Evolutionary conservation across 2,329 filamentous ascomycete species (phyloP), one percentile per base, ranked within the genome.

Genomic region (Rhynchosporium secalis): DNA sequence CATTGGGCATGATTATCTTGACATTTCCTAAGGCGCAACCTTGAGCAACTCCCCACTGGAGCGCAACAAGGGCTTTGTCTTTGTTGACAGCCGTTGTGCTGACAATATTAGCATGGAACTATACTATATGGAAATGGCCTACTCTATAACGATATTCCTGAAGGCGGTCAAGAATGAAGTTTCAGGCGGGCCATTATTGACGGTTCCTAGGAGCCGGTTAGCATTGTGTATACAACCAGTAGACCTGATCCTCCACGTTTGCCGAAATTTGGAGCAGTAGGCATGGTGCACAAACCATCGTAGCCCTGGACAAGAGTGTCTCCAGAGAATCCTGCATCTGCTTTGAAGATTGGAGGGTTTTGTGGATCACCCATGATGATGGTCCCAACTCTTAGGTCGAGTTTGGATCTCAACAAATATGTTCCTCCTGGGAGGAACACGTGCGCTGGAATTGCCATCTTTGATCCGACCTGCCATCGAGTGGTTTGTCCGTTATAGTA

Each of bases 331-430:
- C 29, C 40, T 33, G 60, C 45, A 54, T 45, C 36, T n/a, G 60
- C 60, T 62, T 62, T 62, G 46, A 62, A 58, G 10, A 54, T 58
- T 20, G 60, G 60, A 36, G 60, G 60, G 45, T 62, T 62, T 3
- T 55, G 54, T 10, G 60, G 54, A 46, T 62, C 60, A 28, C 60
- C 60, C 55, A 62, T 58, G 20, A 62, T 47, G 51, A 62, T 58
- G 31, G 60, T 62, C 28, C 58, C 56, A 1, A 56, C 52, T 15
- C 57, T 58, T 47, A 62, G 31, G 8, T 15, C 20, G 20, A 62
- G 58, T 46, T 56, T 52, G n/a, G 46, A 47, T 12, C 28, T 58
- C 29, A 62, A 20, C 12, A 29, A 26, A n/a, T 62, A 62, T n/a
- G 60, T 62, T 54, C 60, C 60, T n/a, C 54, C 47, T 52, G 60